Base-by-base conservation (phyloP, 371 early-diverging fungal genomes). In the Mucor plumbeus region DNA sequence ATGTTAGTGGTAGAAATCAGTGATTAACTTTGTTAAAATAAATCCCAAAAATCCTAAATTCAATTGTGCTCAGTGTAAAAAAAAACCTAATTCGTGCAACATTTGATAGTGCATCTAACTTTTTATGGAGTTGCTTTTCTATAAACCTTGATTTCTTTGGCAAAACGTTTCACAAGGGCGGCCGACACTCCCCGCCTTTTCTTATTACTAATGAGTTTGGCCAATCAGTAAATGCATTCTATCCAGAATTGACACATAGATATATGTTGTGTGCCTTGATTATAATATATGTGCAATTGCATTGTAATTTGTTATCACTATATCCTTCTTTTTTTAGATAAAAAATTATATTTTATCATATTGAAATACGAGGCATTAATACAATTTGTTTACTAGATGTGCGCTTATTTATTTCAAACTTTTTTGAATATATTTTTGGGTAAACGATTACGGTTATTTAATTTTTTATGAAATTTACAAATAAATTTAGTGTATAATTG, bases 151-250 rank as follows among this genome's bases (percentile, higher is more conserved):
- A n/a, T n/a, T n/a, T n/a, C n/a, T 50, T 50, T 50, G 50, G 50
- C 50, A 50, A 50, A 50, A 26, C 13, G 50, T 50, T 50, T 50
- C 50, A 50, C 50, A 50, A 50, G 26, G 26, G 26, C 50, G 50
- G 50, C 50, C 50, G 50, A 21, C 50, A 11, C 26, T 50, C 50
- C 50, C 50, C 50, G 50, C 50, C 50, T 50, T 50, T 26, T 21
- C 26, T 17, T 50, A 21, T 21, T 1, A 26, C 21, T 21, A 11
- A 11, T 21, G 26, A 50, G 7, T 26, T 19, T 21, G 8, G n/a
- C 50, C 50, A 50, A 50, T 50, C 10, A 50, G 21, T 26, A 7
- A 19, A 11, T 44, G n/a, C 17, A 7, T 7, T 44, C 2, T 44
- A 44, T 17, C 6, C 4, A 11, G 13, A 5, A 50, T 50, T 50